Evolutionary conservation across 148 eudicot species (phyloP), one percentile per base, ranked within the genome.

Genomic region (Cornus controversa): DNA sequence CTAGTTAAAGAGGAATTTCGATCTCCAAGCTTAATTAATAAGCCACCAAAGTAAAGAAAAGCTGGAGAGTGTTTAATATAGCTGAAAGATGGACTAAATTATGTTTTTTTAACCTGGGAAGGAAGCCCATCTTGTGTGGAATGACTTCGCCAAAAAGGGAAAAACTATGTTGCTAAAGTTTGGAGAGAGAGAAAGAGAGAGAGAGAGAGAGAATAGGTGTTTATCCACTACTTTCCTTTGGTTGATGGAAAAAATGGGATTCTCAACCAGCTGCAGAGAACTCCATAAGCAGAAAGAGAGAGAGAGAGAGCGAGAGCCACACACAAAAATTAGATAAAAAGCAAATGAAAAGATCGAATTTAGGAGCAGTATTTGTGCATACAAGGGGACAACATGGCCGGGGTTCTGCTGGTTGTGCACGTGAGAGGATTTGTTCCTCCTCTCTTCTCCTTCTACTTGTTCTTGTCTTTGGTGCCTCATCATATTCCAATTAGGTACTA

Each of bases 321-420:
- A 31, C 4, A 31, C 4, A n/a, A 25, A 25, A 24, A 4, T 15
- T 7, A 45, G 8, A 45, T 8, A 45, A 2, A 8, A 34, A 16
- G 50, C 26, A 27, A 66, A 8, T 25, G 23, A 79, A 8, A 42
- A 42, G 11, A n/a, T n/a, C n/a, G n/a, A 57, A 47, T 10, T 18
- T 24, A 28, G 77, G 31, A 53, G 10, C 8, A 31, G 28, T 47
- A 29, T 18, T 45, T 37, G 45, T 66, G 68, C 85, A 78, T 89
- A 83, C 86, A 87, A 79, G 72, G 86, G 87, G 77, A 84, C 79
- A 84, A 85, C 40, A 75, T 76, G 82, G 78, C 57, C 77, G 78
- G 64, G 47, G 72, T 75, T 69, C 62, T 54, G 81, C 3, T 81
- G 82, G 26, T 72, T 76, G 1, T 80, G 83, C 58, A 64, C 72